These are phyloP conservation scores for Letharia columbiana DNA, from an alignment of 495 filamentous ascomycete genomes.

Conservation along the genomic window DNA sequence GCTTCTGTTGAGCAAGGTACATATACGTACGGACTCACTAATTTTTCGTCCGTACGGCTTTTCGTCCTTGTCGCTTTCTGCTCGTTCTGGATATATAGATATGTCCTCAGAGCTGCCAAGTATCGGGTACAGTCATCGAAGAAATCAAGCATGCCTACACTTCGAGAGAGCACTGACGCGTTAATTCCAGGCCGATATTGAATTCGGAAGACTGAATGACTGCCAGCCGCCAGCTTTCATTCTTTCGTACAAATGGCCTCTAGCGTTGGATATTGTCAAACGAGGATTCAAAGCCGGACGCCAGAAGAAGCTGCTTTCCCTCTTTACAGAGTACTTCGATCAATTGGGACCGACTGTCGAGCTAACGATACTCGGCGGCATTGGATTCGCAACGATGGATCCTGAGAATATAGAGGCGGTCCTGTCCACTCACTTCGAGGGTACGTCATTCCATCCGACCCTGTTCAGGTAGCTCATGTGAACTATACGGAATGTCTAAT, in stretches of 20 bases:
- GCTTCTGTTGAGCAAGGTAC: neutral
- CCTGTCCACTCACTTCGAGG: no score
- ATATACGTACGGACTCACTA: neutral
- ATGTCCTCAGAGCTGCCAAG: neutral
- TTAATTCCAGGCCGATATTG: slow-evolving; percentile 15
- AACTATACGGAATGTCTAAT: no score
- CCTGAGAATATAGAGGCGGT: no score
- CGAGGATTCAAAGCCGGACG: slow-evolving; percentile 24
- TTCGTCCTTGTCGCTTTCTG: neutral
- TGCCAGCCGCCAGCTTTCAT: slow-evolving; percentile 24
- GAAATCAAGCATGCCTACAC: no score
- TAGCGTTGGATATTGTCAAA: slow-evolving; percentile 30
- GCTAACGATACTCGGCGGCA: slow-evolving; percentile 20
- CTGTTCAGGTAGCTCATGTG: no score
- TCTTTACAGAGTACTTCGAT: slow-evolving; percentile 21
- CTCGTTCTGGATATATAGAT: slow-evolving; percentile 1
- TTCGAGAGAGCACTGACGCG: neutral
- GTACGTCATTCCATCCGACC: no score
- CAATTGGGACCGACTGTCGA: slow-evolving; percentile 20
- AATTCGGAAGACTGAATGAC: slow-evolving; percentile 24
- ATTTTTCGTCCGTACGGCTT: neutral
- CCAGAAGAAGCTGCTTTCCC: slow-evolving; percentile 21
- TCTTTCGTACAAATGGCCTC: slow-evolving; percentile 31
- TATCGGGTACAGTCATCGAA: neutral
- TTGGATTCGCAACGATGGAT: no score